Conservation (phyloP, 2,329 filamentous ascomycete species). For the Clarireedia paspali region DNA sequence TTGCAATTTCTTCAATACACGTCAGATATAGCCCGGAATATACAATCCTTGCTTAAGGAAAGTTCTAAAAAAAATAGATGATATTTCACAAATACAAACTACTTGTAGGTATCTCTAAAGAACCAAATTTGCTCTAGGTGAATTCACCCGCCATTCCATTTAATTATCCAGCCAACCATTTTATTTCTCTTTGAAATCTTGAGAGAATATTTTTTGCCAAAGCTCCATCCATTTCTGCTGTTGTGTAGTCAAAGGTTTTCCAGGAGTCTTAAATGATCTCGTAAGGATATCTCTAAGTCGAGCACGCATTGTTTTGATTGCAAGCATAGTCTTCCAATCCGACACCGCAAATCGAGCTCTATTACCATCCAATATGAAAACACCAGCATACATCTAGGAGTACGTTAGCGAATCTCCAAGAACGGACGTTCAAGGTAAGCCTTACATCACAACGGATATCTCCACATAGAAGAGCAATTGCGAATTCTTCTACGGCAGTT, state of each 20-base stretch:
- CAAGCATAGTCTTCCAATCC: slow-evolving; percentile 87
- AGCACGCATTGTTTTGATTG: slow-evolving; percentile 71
- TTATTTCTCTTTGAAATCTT: slow-evolving; percentile 27
- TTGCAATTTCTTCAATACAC: too few species aligned
- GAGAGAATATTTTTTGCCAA: slow-evolving; percentile 62
- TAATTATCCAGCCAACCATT: neutral
- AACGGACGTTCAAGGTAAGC: slow-evolving; percentile 2
- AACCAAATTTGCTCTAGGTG: too few species aligned
- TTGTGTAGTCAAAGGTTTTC: slow-evolving; percentile 53
- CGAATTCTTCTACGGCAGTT: slow-evolving; percentile 70
- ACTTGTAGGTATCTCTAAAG: neutral
- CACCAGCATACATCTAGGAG: slow-evolving; percentile 70
- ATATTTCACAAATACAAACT: neutral
- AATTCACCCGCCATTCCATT: neutral
- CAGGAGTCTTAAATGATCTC: slow-evolving; percentile 60
- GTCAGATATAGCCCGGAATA: too few species aligned
- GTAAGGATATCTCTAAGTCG: slow-evolving; percentile 70
- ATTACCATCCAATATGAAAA: slow-evolving; percentile 81
- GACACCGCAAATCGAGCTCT: slow-evolving; percentile 73
- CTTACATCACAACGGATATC: slow-evolving; percentile 79
- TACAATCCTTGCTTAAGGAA: neutral
- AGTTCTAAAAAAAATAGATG: neutral
- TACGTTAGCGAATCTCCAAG: slow-evolving; percentile 12
- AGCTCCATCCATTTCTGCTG: slow-evolving; percentile 68
- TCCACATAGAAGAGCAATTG: slow-evolving; percentile 76